Conservation (phyloP, 805 yeast genomes). For the Cyberlindnera bimundalis region DNA sequence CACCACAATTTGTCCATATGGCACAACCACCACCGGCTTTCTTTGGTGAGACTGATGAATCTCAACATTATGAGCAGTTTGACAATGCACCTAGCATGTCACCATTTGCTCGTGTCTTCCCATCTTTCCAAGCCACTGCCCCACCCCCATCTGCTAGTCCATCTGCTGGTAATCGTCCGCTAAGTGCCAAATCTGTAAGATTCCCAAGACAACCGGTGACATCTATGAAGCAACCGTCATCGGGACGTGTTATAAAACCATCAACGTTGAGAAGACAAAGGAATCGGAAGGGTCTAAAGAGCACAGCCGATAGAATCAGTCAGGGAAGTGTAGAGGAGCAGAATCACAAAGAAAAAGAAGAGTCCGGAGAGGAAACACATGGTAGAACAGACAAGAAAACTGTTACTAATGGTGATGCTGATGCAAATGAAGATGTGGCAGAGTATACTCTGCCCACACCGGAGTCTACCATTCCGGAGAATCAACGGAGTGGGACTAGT, state of each 20-base stretch:
- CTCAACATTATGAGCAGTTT: conserved; percentile 12
- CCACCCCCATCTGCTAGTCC: conserved; percentile 17
- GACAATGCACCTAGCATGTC: conserved; percentile 13
- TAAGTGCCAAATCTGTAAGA: conserved; percentile 14
- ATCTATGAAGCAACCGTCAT: conserved; percentile 2
- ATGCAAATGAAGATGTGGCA: no score
- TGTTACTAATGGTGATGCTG: no score
- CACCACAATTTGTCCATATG: conserved; percentile 1
- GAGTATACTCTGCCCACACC: conserved; percentile 1
- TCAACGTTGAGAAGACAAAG: conserved; percentile 9
- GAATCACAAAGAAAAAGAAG: no score
- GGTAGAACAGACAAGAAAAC: no score
- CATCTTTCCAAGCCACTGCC: conserved; percentile 28
- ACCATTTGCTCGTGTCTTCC: conserved; percentile 26
- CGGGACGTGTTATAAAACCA: conserved; percentile 8
- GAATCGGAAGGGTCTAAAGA: neutral
- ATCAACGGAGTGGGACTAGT: neutral
- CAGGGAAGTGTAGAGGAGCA: neutral
- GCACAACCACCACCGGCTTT: conserved; percentile 7
- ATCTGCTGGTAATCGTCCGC: conserved; percentile 7
- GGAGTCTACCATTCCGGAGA: conserved; percentile 2
- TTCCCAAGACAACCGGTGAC: conserved; percentile 10
- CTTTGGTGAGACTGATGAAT: conserved; percentile 13
- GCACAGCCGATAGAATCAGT: neutral
- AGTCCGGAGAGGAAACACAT: no score